phyloP scores from a whole-genome alignment of 192 early-diverging fungal genomes.

The Thoreauomyces humboldtii region DNA sequence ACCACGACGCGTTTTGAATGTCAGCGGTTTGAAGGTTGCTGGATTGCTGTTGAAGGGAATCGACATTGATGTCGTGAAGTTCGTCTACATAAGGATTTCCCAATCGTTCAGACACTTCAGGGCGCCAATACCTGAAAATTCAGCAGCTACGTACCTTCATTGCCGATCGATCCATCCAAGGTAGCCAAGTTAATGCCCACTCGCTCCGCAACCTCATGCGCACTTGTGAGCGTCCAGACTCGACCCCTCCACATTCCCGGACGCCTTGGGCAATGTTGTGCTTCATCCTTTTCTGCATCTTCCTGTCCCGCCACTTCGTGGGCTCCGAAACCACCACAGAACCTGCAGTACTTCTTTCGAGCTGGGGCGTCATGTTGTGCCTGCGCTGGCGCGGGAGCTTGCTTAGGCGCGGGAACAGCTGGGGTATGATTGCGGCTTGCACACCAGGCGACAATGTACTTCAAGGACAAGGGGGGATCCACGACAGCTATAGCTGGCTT shows the following conservation, averaged over 20 bases:
- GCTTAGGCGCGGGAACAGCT: constrained; percentile 1
- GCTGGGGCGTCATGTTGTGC: neutral
- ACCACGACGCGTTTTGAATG: neutral
- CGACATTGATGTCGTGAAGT: neutral
- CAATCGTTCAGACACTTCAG: neutral
- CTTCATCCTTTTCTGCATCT: neutral
- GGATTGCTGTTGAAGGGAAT: constrained; percentile 2
- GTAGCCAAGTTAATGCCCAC: neutral
- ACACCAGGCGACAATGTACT: constrained; percentile 50
- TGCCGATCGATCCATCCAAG: no score
- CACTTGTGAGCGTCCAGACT: constrained; percentile 12
- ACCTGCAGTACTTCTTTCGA: constrained; percentile 16
- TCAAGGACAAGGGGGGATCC: constrained; percentile 34
- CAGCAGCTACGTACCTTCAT: no score
- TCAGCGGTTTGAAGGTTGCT: constrained; percentile 6
- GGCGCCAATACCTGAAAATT: neutral
- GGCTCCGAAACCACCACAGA: neutral
- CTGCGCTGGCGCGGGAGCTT: neutral
- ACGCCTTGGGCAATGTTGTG: neutral
- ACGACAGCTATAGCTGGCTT: constrained; percentile 5
- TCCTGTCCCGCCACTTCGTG: neutral
- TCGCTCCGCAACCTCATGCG: neutral
- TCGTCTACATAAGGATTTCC: neutral
- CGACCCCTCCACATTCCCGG: constrained; percentile 7
- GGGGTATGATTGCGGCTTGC: constrained; percentile 40